Base-by-base conservation (phyloP, 1,284 basidiomycete genomes). In the Amylostereum chailletii region DNA sequence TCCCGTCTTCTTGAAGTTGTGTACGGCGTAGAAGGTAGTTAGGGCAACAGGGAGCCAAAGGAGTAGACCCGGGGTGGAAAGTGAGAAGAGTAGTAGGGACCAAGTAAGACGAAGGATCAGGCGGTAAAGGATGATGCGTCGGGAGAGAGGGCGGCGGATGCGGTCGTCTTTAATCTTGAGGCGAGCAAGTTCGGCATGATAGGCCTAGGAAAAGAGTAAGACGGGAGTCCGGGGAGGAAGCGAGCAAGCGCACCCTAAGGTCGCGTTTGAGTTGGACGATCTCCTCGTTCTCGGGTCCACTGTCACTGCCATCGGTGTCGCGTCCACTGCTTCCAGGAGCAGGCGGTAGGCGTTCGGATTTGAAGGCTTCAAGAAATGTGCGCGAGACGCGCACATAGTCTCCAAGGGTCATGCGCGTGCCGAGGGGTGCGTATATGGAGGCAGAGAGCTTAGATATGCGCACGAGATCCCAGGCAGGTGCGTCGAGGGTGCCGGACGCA, bases 91-190 rank as follows among this genome's bases (percentile, higher is more conserved):
- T 64, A 81, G 71, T 52, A 79, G 54, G 29, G 83, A 71, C 80
- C 85, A 83, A 31, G 66, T 53, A 45, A 86, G 60, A 48, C 92
- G 76, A 51, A 91, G 67, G 49, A 75, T 9, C 63, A 91, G 74
- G 47, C 90, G 74, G 47, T 71, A 73, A 9, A 86, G 49, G 42
- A 90, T 79, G 33, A 70, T 71, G 37, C 58, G 73, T 40, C 76
- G 76, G 47, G 69, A 64, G 50, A 86, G 70, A 41, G 81, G 83
- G 32, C 75, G 71, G 34, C 86, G 77, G 48, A 92, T 78, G 42
- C 90, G 79, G 63, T 91, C 87, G 55, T 93, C 90, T 61, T 89
- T 91, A 60, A 92, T 75, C 3, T 83, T 79, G 63, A 76, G 77
- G 31, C 62, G 63, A 26, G 74, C 69, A 9, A 92, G 74, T 47